Evolutionary conservation across 352 stramenopile species (phyloP), one percentile per base, ranked within the genome.

Genomic region (Globisporangium okanoganense): DNA sequence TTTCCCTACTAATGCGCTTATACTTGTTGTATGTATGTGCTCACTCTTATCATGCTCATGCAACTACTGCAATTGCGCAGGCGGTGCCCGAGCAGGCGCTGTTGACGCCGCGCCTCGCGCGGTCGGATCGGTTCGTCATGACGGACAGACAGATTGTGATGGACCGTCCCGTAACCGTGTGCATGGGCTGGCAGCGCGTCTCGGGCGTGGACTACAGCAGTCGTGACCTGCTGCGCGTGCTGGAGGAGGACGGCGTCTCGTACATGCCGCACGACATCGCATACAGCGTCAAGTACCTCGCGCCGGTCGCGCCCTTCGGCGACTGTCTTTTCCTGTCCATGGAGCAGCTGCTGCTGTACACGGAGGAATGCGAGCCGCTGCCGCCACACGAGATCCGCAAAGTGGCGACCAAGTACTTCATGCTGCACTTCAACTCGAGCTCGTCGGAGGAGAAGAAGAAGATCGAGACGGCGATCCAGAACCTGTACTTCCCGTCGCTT

Each of bases 221-320:
- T 52, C 86, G 82, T 16, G 79, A 95, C 35, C 48, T 90, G 24
- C 61, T 95, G 54, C 84, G 82, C 29, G 63, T 90, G 44, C 70
- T 95, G 35, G 86, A 95, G 44, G 86, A 94, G 70, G 82, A 93
- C 36, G 86, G 86, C n/a, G 86, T 91, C 16, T 82, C 81, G 56
- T 95, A 95, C 57, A 75, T 81, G 66, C 82, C 86, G 20, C 86
- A 95, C 73, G 85, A 95, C 66, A 90, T 79, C 20, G 79, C 86
- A 18, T 95, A 95, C 76, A 92, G 82, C 48, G 86, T 95, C 69
- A 94, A 95, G 70, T 95, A 95, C 58, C 65, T 95, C 29, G 84
- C 84, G 5, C 86, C 84, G 0, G 86, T 95, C 18, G 66, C 84
- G 18, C 86, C 86, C 5, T 92, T 91, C 44, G 86, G 86, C 12